Percentiles rank a stretch among this genome's conserved stretches.
Conservation (phyloP, 345 rosid genomes). For the Hibiscus tridactylites region DNA sequence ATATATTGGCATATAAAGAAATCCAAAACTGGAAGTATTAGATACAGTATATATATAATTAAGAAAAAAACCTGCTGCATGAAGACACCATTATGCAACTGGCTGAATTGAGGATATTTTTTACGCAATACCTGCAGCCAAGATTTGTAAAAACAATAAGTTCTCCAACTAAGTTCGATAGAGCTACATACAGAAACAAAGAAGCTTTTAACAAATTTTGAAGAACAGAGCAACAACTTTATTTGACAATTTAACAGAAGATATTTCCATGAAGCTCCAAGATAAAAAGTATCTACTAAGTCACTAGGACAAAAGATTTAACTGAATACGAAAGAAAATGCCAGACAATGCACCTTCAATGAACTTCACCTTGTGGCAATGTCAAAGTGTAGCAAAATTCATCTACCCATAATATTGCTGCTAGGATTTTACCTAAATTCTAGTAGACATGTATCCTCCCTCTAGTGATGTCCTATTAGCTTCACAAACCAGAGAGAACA, state of each 20-base stretch:
- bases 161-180: background rate
- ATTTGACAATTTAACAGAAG: background rate
- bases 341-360: background rate
- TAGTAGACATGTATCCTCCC: background rate
- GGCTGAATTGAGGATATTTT: conserved; percentile 92
- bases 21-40: background rate
- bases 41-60: background rate
- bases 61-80: conserved; percentile 76
- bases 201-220: background rate
- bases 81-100: conserved; percentile 80
- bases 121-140: conserved; percentile 67
- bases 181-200: background rate
- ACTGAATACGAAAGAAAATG: background rate
- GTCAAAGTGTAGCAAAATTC: background rate
- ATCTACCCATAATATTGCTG: background rate
- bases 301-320: background rate
- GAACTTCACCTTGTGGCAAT: background rate
- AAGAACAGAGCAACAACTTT: background rate
- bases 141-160: background rate
- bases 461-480: background rate
- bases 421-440: background rate
- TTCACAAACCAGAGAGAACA: background rate
- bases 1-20: conserved; percentile 9
- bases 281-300: background rate
- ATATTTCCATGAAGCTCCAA: background rate